Conservation (phyloP, 768 basidiomycete genomes). For the Gymnopilus dilepis region DNA sequence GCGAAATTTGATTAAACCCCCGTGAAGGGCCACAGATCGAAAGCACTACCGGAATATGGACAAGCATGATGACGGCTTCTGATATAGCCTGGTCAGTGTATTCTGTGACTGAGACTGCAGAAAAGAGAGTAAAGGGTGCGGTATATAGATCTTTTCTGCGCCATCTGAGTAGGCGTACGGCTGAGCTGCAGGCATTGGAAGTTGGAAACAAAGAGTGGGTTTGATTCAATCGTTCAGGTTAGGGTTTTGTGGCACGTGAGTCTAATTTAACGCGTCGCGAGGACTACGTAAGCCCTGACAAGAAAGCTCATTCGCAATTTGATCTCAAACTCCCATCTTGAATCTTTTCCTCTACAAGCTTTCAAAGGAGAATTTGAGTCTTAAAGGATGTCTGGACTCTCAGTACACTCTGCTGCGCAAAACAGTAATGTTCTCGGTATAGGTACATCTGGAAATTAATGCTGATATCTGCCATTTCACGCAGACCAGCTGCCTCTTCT, state of each 20-base stretch:
- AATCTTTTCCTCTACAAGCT: background rate
- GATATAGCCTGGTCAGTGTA: conserved; percentile 79
- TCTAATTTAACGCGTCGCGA: conserved; percentile 22
- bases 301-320: background rate
- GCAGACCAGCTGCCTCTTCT: conserved; percentile 77
- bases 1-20: conserved; percentile 28
- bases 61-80: conserved; percentile 86
- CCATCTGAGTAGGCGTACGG: conserved; percentile 34
- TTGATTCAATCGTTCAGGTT: background rate
- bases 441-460: conserved; percentile 2
- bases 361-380: background rate
- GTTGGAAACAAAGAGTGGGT: conserved; percentile 10
- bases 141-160: conserved; percentile 34
- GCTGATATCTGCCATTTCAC: background rate
- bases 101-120: conserved; percentile 81
- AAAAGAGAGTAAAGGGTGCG: conserved; percentile 80
- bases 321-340: background rate
- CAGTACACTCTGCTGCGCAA: conserved; percentile 71
- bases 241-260: conserved; percentile 19
- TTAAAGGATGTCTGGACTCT: conserved; percentile 46
- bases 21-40: too few relatives aligned
- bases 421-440: conserved; percentile 50
- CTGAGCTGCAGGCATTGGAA: conserved; percentile 33
- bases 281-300: conserved; percentile 18
- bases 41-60: conserved; percentile 80